These are phyloP conservation scores for Ascosphaera apis DNA, from an alignment of 2,329 filamentous ascomycete species.

Conservation along the genomic window DNA sequence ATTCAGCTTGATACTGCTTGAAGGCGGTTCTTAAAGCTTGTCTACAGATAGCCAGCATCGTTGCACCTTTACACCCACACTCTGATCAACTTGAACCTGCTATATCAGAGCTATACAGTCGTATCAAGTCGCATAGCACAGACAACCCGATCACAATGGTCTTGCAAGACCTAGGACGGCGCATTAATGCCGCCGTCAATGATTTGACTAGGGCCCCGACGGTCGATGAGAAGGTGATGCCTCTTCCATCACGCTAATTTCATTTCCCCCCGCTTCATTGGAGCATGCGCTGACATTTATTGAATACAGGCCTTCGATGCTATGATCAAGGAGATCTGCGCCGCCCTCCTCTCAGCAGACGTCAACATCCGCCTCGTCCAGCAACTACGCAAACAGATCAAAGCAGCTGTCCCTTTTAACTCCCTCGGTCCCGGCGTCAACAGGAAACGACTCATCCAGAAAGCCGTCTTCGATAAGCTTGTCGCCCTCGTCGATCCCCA, in stretches of 20 bases:
- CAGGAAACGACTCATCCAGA: conserved; percentile 96
- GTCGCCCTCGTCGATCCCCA: conserved; percentile 91
- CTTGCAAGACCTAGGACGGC: conserved; percentile 93
- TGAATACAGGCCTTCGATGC: conserved; percentile 58
- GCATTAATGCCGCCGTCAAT: conserved; percentile 89
- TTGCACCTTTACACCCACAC: conserved; percentile 6
- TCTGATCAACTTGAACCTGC: background rate
- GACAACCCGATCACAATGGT: conserved; percentile 58
- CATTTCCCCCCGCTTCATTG: background rate
- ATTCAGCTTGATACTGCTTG: conserved; percentile 1
- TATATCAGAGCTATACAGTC: background rate
- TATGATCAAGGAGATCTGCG: conserved; percentile 97
- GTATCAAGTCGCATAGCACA: background rate
- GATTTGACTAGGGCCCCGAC: conserved; percentile 83
- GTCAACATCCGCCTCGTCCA: conserved; percentile 90
- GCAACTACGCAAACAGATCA: conserved; percentile 80
- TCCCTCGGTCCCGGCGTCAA: conserved; percentile 78
- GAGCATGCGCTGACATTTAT: conserved; percentile 5
- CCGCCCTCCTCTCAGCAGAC: conserved; percentile 85
- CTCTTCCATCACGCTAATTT: conserved; percentile 2
- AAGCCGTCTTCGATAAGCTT: conserved; percentile 90
- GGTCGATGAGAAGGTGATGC: conserved; percentile 70
- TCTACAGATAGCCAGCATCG: conserved; percentile 4
- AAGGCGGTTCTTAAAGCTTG: conserved; percentile 5
- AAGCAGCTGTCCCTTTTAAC: conserved; percentile 77